Evolutionary conservation across 1,284 basidiomycete species (phyloP), one percentile per base, ranked within the genome.

Genomic region (Lentinula novae-zelandiae): DNA sequence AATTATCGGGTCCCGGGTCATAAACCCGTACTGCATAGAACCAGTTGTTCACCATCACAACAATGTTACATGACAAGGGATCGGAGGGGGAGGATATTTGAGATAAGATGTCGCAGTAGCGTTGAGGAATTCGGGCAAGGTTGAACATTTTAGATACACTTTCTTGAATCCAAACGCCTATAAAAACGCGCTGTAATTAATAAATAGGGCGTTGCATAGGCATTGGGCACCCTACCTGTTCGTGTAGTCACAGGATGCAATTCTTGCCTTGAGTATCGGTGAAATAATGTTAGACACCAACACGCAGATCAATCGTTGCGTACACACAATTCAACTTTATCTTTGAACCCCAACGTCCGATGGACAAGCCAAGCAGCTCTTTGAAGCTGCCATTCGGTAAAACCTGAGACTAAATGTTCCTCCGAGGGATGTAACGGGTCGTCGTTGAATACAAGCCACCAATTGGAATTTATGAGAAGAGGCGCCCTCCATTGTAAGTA

Each of bases 401-500:
- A 83, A 33, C 85, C 82, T 10, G 54, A 38, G 3, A 9, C 22
- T 2, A 17, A 8, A n/a, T 33, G 4, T 1, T 40, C 5, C 1
- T 39, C 27, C 8, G 70, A 67, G 1, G 86, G 85, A 17, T 90
- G 76, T 27, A 69, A 75, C 1, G 75, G 68, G 64, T 91, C 88
- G 64, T 92, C 83, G 48, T 77, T 73, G 71, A 96, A 92, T n/a
- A 93, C 82, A 50, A 98, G 80, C 96, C 96, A 98, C 96, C 96
- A 98, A 71, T 98, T 98, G 8, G 95, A 96, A 75, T 98, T 93
- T 69, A 99, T 76, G 61, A 94, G 79, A 36, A 98, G 78, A 0
- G 96, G 94, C 0, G 86, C 85, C 51, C 96, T 85, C 88, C 90
- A 94, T 74, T 95, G 91, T 64, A 94, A 87, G 75, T 98, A 99